These are phyloP conservation scores for Colletotrichum salicis DNA, from an alignment of 2,329 filamentous ascomycete species.

Conservation along the genomic window DNA sequence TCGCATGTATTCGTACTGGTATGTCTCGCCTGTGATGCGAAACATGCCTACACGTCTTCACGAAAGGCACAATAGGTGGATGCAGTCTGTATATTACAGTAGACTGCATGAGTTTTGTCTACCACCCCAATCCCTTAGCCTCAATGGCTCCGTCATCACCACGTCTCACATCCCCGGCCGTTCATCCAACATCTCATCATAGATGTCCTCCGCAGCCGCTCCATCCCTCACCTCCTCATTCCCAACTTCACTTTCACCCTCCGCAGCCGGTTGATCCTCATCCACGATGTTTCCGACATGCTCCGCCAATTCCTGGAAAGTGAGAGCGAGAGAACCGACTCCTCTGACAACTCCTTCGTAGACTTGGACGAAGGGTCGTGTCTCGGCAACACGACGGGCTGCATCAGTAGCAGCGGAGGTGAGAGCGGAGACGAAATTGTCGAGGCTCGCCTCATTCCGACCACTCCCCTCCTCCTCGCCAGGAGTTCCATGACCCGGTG, in stretches of 20 bases:
- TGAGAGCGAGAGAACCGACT: no score
- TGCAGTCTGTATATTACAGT: background rate
- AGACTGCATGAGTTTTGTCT: background rate
- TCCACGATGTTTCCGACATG: no score
- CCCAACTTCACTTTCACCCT: background rate
- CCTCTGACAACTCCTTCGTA: background rate
- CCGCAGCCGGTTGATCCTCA: background rate
- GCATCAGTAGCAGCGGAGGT: no score
- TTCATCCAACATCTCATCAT: background rate
- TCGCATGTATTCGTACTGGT: background rate
- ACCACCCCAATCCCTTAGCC: background rate
- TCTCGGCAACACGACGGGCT: background rate
- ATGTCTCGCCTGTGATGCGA: background rate
- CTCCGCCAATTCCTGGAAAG: no score
- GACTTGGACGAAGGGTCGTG: background rate
- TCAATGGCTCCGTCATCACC: background rate
- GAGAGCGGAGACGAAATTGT: no score
- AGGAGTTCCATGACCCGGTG: no score
- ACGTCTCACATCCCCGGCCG: background rate
- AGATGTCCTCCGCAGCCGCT: background rate
- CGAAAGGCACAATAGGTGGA: background rate
- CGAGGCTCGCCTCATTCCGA: background rate
- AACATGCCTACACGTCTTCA: background rate
- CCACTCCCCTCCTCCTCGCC: background rate
- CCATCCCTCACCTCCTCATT: background rate